These are phyloP conservation scores for Oryza rufipogon DNA, from an alignment of 176 grass and related monocot species.

Conservation along the genomic window DNA sequence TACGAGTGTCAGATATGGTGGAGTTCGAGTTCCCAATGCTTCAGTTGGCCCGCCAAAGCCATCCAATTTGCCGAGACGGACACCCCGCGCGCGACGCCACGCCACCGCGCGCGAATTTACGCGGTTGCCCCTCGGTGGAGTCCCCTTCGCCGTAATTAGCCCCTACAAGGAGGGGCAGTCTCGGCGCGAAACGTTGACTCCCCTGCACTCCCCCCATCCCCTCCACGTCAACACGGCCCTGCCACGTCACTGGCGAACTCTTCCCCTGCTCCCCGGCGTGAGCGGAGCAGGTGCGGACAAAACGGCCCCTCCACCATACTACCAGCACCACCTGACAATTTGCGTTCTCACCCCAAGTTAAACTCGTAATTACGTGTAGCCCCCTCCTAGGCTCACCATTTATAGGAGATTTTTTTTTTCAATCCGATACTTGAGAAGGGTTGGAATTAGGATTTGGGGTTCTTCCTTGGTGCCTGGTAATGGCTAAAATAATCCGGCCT, in stretches of 20 bases:
- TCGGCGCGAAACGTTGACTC: constrained; percentile 51
- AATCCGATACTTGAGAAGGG: not conserved
- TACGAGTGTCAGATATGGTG: too few species aligned
- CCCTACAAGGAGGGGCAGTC: not conserved
- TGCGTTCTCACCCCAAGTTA: not conserved
- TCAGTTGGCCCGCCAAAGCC: constrained; percentile 43
- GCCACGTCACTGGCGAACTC: constrained; percentile 45
- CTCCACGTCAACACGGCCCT: constrained; percentile 38
- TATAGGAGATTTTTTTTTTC: not conserved
- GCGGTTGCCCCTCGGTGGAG: not conserved
- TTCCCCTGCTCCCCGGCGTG: constrained; percentile 36
- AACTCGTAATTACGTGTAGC: not conserved
- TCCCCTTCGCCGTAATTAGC: constrained; percentile 31
- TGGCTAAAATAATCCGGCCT: constrained; percentile 4
- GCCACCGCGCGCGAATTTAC: constrained; percentile 12
- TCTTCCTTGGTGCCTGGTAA: not conserved
- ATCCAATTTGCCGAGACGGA: constrained; percentile 27
- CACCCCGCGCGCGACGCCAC: not conserved
- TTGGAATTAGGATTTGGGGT: not conserved
- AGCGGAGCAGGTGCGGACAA: constrained; percentile 39
- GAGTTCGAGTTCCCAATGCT: not conserved
- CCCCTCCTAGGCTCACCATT: not conserved
- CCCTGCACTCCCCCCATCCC: not conserved
- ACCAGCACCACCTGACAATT: constrained; percentile 31
- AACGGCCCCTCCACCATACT: constrained; percentile 28